These are phyloP conservation scores for Neocatenulostroma microsporum DNA, from an alignment of 2,329 filamentous ascomycete species.

Conservation along the genomic window DNA sequence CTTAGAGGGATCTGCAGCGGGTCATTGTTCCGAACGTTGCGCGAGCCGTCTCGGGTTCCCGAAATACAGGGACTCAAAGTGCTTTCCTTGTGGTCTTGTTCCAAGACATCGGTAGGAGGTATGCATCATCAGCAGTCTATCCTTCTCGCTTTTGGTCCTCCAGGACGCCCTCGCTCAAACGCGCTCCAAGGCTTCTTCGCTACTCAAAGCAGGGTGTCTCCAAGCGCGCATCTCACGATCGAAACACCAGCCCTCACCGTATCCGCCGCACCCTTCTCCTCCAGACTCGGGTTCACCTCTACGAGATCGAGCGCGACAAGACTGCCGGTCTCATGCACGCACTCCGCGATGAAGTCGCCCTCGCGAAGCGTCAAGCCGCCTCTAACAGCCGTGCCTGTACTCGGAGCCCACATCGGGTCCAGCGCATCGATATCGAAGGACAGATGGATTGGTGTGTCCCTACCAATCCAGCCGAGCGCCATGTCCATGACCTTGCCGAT, in stretches of 20 bases:
- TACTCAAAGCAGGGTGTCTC: slow-evolving; percentile 74
- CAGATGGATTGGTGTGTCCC: slow-evolving; percentile 90
- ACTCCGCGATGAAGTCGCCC: slow-evolving; percentile 90
- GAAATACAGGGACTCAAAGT: too few species aligned
- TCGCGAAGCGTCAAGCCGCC: slow-evolving; percentile 89
- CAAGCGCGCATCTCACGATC: slow-evolving; percentile 81
- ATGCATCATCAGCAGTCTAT: too few species aligned
- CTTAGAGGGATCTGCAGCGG: too few species aligned
- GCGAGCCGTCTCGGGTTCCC: too few species aligned
- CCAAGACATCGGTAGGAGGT: too few species aligned
- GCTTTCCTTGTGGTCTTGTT: too few species aligned
- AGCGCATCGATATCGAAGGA: slow-evolving; percentile 96
- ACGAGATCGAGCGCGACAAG: slow-evolving; percentile 52
- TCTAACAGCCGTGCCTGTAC: slow-evolving; percentile 88
- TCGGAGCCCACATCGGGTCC: slow-evolving; percentile 92
- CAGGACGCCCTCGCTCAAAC: too few species aligned
- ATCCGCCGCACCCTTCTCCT: slow-evolving; percentile 60
- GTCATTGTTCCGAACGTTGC: too few species aligned
- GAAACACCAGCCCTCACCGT: slow-evolving; percentile 88
- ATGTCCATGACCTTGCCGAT: slow-evolving; percentile 96
- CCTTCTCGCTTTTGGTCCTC: too few species aligned
- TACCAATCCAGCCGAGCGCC: slow-evolving; percentile 93
- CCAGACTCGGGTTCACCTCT: slow-evolving; percentile 45
- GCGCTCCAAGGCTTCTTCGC: too few species aligned
- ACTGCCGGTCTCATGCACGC: slow-evolving; percentile 49